phyloP scores from a whole-genome alignment of 1,284 basidiomycete genomes.

The Sporisorium scitamineum region DNA sequence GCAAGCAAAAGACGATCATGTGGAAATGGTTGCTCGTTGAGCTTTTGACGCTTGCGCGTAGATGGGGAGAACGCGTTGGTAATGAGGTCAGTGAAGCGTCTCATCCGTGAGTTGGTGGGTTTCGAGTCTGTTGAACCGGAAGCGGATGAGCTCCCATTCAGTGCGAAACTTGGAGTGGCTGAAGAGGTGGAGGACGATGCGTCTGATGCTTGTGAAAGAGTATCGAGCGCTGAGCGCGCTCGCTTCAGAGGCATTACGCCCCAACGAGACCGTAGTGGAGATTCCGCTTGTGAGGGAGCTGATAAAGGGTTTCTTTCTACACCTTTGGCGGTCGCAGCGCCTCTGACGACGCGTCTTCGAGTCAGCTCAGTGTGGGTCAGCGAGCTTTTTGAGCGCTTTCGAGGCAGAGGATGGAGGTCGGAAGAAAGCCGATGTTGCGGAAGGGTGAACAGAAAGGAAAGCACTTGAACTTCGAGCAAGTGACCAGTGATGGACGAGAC shows the following conservation, averaged over 20 bases:
- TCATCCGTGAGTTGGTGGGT: neutral
- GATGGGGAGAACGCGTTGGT: neutral
- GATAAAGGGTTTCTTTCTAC: neutral
- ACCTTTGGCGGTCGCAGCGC: constrained; percentile 2
- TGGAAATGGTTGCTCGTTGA: neutral
- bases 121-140: neutral
- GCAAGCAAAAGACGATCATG: neutral
- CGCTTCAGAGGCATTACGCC: constrained; percentile 27
- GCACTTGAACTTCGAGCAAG: neutral
- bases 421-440: neutral
- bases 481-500: too few species aligned
- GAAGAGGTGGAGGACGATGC: constrained; percentile 3
- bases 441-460: neutral
- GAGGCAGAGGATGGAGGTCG: neutral
- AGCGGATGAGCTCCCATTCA: neutral
- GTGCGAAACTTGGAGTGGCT: neutral
- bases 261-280: neutral
- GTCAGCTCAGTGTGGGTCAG: neutral
- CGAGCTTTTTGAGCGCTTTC: neutral
- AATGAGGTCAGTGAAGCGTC: constrained; percentile 7
- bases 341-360: neutral
- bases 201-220: constrained; percentile 5
- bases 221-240: constrained; percentile 17
- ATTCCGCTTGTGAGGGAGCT: neutral
- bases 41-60: constrained; percentile 12